Base-by-base conservation (phyloP, 257 asterid species). In the Fraxinus excelsior region DNA sequence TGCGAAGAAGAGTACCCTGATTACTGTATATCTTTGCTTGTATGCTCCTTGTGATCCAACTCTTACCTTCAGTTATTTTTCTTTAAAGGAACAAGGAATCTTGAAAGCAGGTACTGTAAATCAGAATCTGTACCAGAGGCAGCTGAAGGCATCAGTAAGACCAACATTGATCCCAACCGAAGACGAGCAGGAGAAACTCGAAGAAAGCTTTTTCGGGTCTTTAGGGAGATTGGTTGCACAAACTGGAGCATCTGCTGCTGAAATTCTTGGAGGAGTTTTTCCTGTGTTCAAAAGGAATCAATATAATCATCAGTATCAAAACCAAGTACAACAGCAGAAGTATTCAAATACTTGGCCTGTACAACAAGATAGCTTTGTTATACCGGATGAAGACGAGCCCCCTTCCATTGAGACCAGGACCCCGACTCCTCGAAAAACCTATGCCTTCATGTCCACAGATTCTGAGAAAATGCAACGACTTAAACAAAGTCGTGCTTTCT, bases 401-500 rank as follows among this genome's bases (percentile, higher is more conserved):
- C 97, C 99, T 40, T 74, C 94, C 19, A 56, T 91, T 5, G 99
- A 96, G 37, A 53, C 91, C 34, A 79, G 91, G 19, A 87, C 97
- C 10, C 98, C 97, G 2, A 93, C 99, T 78, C 98, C 99, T 29
- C 88, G 84, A 66, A 96, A 96, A 82, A 93, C 95, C 1, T 96
- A 96, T 12, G 97, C 97, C 2, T 96, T 96, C 90, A 93, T 93
- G 99, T 68, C 94, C 26, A 81, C 92, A 60, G 98, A 92, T 83
- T 80, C 91, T 0, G 98, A 96, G 76, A 96, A 91, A 77, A 93
- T 90, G 94, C 97, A 91, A 72, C 94, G 87, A 90, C 97, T 96
- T 58, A 76, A 82, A 74, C 94, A 93, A 76, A 88, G 96, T 80
- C 87, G 90, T 2, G 97, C 90, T 35, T 85, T 96, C 81, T 96